These are phyloP conservation scores for Didymella keratinophila DNA, from an alignment of 2,329 filamentous ascomycete species.

Conservation along the genomic window DNA sequence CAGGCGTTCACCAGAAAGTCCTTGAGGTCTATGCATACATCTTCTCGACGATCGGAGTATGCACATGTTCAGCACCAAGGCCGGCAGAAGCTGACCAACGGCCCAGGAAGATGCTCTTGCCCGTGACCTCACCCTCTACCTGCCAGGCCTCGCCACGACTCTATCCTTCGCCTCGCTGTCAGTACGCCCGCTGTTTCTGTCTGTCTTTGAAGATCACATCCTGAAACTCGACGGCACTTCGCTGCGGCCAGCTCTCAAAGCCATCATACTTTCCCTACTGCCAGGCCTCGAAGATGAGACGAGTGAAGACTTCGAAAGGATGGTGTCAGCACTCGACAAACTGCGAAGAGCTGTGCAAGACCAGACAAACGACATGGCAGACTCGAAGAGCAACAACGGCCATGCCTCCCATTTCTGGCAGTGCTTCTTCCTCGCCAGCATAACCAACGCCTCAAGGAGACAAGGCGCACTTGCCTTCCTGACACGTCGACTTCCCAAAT, in stretches of 20 bases:
- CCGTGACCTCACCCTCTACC: constrained; percentile 82
- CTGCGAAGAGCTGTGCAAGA: constrained; percentile 73
- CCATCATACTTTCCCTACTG: constrained; percentile 85
- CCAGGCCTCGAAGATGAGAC: constrained; percentile 95
- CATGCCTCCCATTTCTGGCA: constrained; percentile 97
- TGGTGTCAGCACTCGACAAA: constrained; percentile 77
- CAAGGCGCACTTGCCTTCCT: constrained; percentile 90
- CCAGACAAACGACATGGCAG: constrained; percentile 58
- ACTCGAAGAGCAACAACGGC: constrained; percentile 41
- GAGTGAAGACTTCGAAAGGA: constrained; percentile 94
- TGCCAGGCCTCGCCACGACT: constrained; percentile 87
- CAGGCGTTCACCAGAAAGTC: constrained; percentile 96
- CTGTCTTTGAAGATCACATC: constrained; percentile 82
- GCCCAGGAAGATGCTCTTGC: constrained; percentile 73
- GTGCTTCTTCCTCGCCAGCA: constrained; percentile 91
- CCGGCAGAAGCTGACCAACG: constrained; percentile 33
- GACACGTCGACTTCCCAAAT: constrained; percentile 76
- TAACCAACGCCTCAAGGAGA: constrained; percentile 85
- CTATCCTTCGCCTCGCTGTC: constrained; percentile 94
- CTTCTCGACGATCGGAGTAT: constrained; percentile 81
- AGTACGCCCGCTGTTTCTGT: constrained; percentile 84
- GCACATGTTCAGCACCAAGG: constrained; percentile 26
- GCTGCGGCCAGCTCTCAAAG: constrained; percentile 87
- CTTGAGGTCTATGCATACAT: constrained; percentile 92
- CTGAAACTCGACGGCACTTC: constrained; percentile 73